These are phyloP conservation scores for Aleurites moluccanus DNA, from an alignment of 441 rosid genomes.

Conservation along the genomic window DNA sequence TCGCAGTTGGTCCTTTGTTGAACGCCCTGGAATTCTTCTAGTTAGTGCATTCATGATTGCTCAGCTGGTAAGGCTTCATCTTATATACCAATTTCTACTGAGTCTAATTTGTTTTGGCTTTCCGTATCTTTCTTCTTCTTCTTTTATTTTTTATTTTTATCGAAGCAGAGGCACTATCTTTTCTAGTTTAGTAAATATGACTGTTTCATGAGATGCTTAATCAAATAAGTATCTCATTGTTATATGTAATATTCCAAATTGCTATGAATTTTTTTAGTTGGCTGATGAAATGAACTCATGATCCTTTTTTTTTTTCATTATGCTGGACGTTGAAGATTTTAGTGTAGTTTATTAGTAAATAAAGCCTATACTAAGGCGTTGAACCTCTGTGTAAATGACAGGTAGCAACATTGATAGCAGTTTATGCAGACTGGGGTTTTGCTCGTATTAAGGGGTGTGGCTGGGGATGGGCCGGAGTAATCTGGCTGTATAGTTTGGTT, in stretches of 20 bases:
- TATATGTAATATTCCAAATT: too few species aligned
- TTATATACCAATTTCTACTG: not conserved
- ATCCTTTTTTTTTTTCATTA: too few species aligned
- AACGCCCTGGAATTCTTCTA: conserved; percentile 76
- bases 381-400: conserved; percentile 25
- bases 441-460: conserved; percentile 69
- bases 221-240: too few species aligned
- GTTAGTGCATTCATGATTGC: conserved; percentile 62
- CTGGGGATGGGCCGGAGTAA: conserved; percentile 96
- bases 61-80: conserved; percentile 59
- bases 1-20: conserved; percentile 83
- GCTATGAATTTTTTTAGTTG: too few species aligned
- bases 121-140: not conserved
- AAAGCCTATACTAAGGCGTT: not conserved
- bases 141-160: too few species aligned
- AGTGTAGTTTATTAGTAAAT: too few species aligned
- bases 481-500: conserved; percentile 69
- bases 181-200: not conserved
- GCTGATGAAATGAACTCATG: too few species aligned
- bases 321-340: too few species aligned
- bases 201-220: too few species aligned
- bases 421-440: conserved; percentile 82
- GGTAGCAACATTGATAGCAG: conserved; percentile 77
- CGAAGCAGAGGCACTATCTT: not conserved
- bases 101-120: not conserved